Base-by-base conservation (phyloP, 352 stramenopile genomes). In the Blastocystis sp. region DNA sequence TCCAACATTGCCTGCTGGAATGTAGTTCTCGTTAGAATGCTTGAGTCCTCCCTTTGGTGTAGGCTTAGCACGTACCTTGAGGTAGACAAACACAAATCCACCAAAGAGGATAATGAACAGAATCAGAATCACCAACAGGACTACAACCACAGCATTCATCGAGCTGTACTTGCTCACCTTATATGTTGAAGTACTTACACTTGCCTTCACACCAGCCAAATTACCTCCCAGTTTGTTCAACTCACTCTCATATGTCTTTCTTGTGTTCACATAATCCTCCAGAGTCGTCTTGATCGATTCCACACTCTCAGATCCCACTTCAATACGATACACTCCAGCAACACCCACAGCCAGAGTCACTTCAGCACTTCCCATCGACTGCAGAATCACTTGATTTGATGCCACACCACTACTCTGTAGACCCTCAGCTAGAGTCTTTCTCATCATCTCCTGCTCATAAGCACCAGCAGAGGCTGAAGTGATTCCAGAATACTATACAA, bases 71-170 rank as follows among this genome's bases (percentile, higher is more conserved):
- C 69, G 69, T 19, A 80, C 56, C 21, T 80, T 52, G 11, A 80
- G 39, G 27, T 80, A 80, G 37, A 80, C 52, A 52, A 80, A 57
- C 1, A 56, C 37, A 16, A 80, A 52, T 9, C 37, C 69, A 14
- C 2, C 69, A 37, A 80, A 80, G 14, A 80, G 39, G 43, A 59
- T 12, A 21, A 80, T n/a, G 69, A 80, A 80, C 16, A 80, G 43
- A 29, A 80, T 32, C n/a, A 80, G 69, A 9, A 80, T n/a, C 16
- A 80, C 56, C 1, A 80, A 24, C 42, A 80, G 51, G 7, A 80
- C 43, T 27, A 80, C 42, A 9, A 80, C 69, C 69, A 80, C 69
- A 14, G 43, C 69, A 37, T 80, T 80, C 69, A 80, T 80, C 51
- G 69, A 80, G 12, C 35, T 59, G 46, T 80, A 80, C 43, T 63